These are phyloP conservation scores for Acanthamoeba sp. DNA, from an alignment of 208 protist species.

Conservation along the genomic window DNA sequence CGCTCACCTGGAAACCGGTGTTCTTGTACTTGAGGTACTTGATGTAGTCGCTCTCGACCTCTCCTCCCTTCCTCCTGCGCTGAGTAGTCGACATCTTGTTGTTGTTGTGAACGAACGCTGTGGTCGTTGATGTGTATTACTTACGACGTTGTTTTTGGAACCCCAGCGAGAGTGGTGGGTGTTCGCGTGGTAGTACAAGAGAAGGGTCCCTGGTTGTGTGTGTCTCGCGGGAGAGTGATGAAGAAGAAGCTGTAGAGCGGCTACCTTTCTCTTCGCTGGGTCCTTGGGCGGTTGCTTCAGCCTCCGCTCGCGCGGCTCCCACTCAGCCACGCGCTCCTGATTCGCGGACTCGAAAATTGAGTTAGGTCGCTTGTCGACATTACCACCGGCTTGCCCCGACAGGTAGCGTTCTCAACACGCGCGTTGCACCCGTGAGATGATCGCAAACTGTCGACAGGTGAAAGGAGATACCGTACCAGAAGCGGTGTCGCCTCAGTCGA, in stretches of 20 bases:
- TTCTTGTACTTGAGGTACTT: constrained; percentile 83
- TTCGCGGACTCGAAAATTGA: background rate
- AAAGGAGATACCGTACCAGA: background rate
- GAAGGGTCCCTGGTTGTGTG: constrained; percentile 16
- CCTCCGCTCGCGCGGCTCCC: background rate
- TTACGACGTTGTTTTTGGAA: background rate
- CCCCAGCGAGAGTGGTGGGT: background rate
- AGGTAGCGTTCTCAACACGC: background rate
- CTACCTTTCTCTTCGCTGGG: background rate
- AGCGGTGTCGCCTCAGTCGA: background rate
- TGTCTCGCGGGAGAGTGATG: constrained; percentile 22
- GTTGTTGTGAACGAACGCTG: background rate
- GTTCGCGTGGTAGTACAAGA: background rate
- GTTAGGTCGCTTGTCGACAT: background rate
- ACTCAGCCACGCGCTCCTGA: background rate
- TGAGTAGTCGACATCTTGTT: constrained; percentile 47
- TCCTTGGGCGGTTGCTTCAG: constrained; percentile 11
- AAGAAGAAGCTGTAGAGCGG: background rate
- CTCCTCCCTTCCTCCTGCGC: constrained; percentile 37
- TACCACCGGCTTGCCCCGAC: background rate
- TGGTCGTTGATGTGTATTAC: background rate
- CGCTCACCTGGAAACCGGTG: constrained; percentile 76
- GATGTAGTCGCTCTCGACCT: constrained; percentile 76
- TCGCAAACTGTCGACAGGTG: background rate
- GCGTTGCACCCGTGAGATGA: background rate